phyloP scores from a whole-genome alignment of 1,284 basidiomycete genomes.

The Microbotryum intermedium region DNA sequence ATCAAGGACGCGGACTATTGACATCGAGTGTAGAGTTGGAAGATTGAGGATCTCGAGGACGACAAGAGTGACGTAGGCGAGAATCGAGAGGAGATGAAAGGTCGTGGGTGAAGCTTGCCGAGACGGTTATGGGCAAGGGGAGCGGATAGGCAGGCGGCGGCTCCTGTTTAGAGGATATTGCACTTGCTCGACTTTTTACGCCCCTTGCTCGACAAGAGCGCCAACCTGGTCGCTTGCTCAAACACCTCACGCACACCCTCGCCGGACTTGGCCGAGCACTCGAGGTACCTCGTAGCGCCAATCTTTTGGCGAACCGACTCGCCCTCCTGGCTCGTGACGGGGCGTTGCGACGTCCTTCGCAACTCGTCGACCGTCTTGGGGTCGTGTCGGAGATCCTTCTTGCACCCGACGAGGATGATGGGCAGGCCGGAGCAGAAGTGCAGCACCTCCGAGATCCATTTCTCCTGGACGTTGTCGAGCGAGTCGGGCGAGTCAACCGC shows the following conservation, averaged over 20 bases:
- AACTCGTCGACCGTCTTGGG: conserved; percentile 84
- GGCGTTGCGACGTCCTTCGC: conserved; percentile 76
- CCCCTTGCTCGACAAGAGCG: conserved; percentile 48
- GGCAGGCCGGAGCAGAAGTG: conserved; percentile 95
- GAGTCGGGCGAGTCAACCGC: conserved; percentile 94
- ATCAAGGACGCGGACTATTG: background rate
- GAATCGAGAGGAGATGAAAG: background rate
- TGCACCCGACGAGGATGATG: conserved; percentile 84
- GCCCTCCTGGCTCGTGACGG: conserved; percentile 66
- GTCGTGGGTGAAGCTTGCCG: background rate
- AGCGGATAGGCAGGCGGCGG: background rate
- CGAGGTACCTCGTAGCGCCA: conserved; percentile 78
- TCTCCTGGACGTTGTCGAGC: conserved; percentile 87
- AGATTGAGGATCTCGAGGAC: background rate
- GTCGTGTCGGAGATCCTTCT: conserved; percentile 83
- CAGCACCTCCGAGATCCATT: conserved; percentile 97
- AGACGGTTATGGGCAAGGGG: background rate
- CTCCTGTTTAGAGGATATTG: conserved; percentile 54
- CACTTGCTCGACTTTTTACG: conserved; percentile 66
- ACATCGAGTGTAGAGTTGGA: background rate
- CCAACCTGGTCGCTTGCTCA: conserved; percentile 53
- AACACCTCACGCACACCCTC: conserved; percentile 89
- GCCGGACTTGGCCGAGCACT: conserved; percentile 89
- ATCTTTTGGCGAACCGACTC: conserved; percentile 76
- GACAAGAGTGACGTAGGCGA: background rate